phyloP scores from a whole-genome alignment of 1,284 basidiomycete species.

The Rhizoctonia solani region DNA sequence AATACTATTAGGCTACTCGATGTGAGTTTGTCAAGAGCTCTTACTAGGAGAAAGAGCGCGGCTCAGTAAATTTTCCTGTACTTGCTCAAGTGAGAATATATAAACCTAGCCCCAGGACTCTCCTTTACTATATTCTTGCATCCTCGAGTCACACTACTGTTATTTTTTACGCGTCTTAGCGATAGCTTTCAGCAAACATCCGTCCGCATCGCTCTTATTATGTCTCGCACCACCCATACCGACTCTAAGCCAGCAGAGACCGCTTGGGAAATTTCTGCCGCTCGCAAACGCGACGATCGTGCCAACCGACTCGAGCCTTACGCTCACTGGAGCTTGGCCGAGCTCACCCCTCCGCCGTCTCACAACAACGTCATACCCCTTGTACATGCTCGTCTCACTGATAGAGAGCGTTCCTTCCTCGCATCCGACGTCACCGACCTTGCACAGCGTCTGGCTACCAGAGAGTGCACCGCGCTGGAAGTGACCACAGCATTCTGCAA shows the following conservation, averaged over 20 bases:
- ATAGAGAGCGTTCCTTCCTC: slow-evolving; percentile 37
- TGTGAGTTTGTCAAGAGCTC: no score
- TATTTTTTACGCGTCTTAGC: no score
- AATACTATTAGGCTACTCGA: no score
- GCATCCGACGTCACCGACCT: slow-evolving; percentile 42
- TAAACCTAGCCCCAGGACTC: no score
- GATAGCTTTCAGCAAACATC: no score
- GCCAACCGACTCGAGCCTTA: slow-evolving; percentile 11
- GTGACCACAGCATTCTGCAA: slow-evolving; percentile 45
- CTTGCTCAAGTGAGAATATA: no score
- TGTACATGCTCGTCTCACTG: slow-evolving; percentile 27
- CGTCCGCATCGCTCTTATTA: no score
- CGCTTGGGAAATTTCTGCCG: slow-evolving; percentile 44
- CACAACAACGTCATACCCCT: slow-evolving; percentile 23
- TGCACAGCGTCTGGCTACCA: slow-evolving; percentile 40
- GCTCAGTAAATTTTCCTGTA: no score
- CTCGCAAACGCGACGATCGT: slow-evolving; percentile 20
- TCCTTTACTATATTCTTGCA: no score
- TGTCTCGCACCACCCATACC: no score
- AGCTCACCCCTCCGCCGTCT: slow-evolving; percentile 5
- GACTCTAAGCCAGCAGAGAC: slow-evolving; percentile 44
- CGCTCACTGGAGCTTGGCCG: slow-evolving; percentile 14
- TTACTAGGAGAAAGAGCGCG: no score
- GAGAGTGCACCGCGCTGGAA: slow-evolving; percentile 42
- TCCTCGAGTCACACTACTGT: no score